Base-by-base conservation (phyloP, 192 early-diverging fungal genomes). In the Coemansia sp. region DNA sequence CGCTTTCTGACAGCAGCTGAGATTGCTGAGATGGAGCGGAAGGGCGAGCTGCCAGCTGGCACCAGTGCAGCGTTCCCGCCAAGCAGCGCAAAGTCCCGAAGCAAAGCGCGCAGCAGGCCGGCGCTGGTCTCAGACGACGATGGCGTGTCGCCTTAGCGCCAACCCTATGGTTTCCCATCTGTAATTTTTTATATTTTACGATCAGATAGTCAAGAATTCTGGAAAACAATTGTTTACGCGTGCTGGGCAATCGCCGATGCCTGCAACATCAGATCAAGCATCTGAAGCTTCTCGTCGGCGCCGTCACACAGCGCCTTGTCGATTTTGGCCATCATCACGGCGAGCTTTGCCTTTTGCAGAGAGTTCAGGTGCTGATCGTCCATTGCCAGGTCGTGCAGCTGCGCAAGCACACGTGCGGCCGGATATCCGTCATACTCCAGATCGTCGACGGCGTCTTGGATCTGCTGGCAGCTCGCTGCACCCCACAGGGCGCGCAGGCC, bases 1-100 rank as follows among this genome's bases (percentile, higher is more conserved):
- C 83, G 97, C n/a, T 99, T 99, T 74, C 83, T 99, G 48, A 94
- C 88, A 55, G 85, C 90, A 1, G 83, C 86, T 6, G 93, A 96
- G 74, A 86, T 88, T 34, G 86, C 82, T 1, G 86, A 88, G 50
- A 59, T 86, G 23, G 86, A 88, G 49, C 73, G 63, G 47, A 71
- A 57, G 46, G 73, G 78, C 25, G 64, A 81, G 64, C 68, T 79
- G 47, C 69, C 69, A 4, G 64, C 75, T 24, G 75, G 70, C 5
- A 68, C 76, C 38, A 79, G 70, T 34, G 76, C 71, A 3, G 66
- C 76, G 28, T 73, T 73, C 52, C 56, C 60, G 65, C 40, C 63
- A 3, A 47, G 52, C 38, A 63, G 70, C 67, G 59, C 70, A 18
- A 79, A 72, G 60, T 55, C 63, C 28, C 66, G 60, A 58, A 54